Evolutionary conservation across 2,329 filamentous ascomycete species (phyloP), one percentile per base, ranked within the genome.

Genomic region (Talaromyces piceae): DNA sequence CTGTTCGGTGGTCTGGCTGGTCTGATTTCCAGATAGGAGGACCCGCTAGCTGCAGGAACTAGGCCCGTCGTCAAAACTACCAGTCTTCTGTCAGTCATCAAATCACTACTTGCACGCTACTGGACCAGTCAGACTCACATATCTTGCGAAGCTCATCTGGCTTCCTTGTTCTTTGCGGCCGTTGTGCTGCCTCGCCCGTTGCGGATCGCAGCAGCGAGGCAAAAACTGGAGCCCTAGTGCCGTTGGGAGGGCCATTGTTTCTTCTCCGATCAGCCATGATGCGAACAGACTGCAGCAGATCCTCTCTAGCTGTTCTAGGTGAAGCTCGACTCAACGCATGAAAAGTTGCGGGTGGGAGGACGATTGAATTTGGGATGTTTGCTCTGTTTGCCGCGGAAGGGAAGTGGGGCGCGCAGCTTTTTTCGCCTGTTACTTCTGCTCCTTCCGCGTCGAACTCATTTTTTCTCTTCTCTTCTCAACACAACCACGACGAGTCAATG

Each of bases 11-110:
- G 65, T 64, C 68, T 67, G 11, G 77, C 72, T 7, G 79, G 75
- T 65, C 83, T 65, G 58, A 73, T 66, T 68, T 76, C 67, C 53
- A 73, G 62, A 58, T 74, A 98, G 50, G 93, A 89, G 16, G 91
- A 96, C 12, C 93, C 93, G 45, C 89, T 93, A 11, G 93, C 93
- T 12, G 91, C 94, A 16, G 93, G 91, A 0, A 93, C 91, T 4
- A 97, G 81, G 22, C 90, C 90, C 7, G 91, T 96, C 68, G 93
- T 90, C 41, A 97, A 77, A 67, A 91, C 90, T 95, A 27, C 3
- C 12, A 27, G 49, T 27, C 16, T 57, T n/a, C n/a, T 30, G 7
- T 16, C 1, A 28, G 37, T 46, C 22, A 44, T 44, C 27, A n/a
- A 39, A 31, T 47, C 7, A 13, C n/a, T 16, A 2, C 25, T 6